Evolutionary conservation across 441 rosid species (phyloP), one percentile per base, ranked within the genome.

Genomic region (Rhodomyrtus psidioides): DNA sequence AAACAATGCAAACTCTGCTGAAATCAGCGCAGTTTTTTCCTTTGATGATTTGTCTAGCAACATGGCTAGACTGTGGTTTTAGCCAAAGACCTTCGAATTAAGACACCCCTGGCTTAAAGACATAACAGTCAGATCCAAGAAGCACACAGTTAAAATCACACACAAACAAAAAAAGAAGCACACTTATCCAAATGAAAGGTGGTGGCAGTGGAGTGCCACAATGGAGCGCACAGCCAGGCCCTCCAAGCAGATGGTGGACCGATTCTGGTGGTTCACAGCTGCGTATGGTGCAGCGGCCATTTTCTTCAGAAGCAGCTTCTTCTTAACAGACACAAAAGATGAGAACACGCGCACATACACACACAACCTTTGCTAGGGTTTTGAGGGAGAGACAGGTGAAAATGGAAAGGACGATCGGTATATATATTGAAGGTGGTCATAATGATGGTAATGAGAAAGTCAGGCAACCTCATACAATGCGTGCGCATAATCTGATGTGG

Each of bases 201-300:
- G 5, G 42, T 10, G 34, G 75, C 24, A 5, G 7, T 7, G 7
- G 46, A 1, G 1, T 3, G 6, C 0, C 15, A 2, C n/a, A 34
- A 0, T 9, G n/a, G 46, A 4, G 76, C 76, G 4, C 26, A 0
- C 14, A 0, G 14, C 0, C 0, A 19, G 26, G 76, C 46, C 46
- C 76, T 19, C 26, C 26, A 65, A 65, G 42, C 76, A 34, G 26
- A 34, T 21, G 46, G 46, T 34, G 76, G 13, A 19, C 49, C 19
- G 49, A 12, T 34, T 65, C 7, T 65, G n/a, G 12, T 65, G 15
- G 15, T 65, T 65, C 76, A 65, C 46, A 34, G 26, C 15, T 7
- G 76, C 76, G 2, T 19, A 9, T 2, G 49, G 49, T 19, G 76
- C 76, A 34, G 49, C 3, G 46, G 49, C 76, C 76, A 65, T 34